These are phyloP conservation scores for Flammula alnicola DNA, from an alignment of 1,284 basidiomycete species.

Conservation along the genomic window DNA sequence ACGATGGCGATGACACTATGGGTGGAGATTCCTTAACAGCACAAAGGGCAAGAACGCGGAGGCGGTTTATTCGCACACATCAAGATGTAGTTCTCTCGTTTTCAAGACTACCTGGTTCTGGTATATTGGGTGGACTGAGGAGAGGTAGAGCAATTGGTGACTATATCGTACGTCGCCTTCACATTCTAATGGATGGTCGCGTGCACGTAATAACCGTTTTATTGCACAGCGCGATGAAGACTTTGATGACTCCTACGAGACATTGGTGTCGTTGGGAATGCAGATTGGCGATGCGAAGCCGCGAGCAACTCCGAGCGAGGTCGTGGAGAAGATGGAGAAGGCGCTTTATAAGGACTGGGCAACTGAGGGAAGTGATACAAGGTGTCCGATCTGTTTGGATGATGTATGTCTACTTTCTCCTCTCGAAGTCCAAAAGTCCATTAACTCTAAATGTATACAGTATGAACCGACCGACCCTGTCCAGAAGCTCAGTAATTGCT, in stretches of 20 bases:
- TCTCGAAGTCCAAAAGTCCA: conserved; percentile 12
- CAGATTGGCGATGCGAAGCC: conserved; percentile 69
- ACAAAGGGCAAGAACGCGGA: conserved; percentile 1
- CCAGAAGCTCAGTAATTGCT: conserved; percentile 66
- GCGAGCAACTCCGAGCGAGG: conserved; percentile 59
- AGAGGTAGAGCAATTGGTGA: conserved; percentile 51
- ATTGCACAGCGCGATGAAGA: conserved; percentile 75
- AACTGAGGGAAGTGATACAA: conserved; percentile 60
- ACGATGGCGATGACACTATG: no score
- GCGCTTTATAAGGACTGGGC: conserved; percentile 71
- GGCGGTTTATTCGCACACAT: conserved; percentile 22
- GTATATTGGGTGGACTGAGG: conserved; percentile 25
- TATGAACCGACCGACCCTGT: conserved; percentile 62
- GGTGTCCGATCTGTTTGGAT: conserved; percentile 81
- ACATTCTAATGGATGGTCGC: not conserved
- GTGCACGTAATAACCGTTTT: no score
- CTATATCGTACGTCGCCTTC: conserved; percentile 51
- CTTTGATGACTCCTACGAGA: conserved; percentile 74
- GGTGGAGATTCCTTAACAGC: no score
- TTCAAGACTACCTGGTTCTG: conserved; percentile 4
- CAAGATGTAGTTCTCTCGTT: conserved; percentile 1
- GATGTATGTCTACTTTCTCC: conserved; percentile 57
- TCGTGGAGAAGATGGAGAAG: conserved; percentile 61
- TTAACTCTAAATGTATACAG: conserved; percentile 38
- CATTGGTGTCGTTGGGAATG: conserved; percentile 58